Percentiles rank a stretch among this genome's conserved stretches.
Conservation (phyloP, 805 yeast genomes). For the Komagataella pseudopastoris region DNA sequence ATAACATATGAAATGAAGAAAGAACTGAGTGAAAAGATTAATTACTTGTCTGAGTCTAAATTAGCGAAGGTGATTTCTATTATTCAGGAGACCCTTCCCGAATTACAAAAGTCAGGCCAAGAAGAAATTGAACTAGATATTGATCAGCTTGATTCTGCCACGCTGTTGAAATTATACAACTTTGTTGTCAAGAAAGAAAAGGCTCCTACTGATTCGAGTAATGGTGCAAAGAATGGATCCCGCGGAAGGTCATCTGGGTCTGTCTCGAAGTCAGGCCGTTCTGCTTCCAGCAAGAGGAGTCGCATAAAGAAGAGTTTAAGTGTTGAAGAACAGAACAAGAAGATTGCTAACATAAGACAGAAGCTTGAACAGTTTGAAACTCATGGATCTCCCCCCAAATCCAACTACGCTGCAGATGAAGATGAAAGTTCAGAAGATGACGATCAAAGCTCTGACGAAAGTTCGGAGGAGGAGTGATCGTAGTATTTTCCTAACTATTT, state of each 20-base stretch:
- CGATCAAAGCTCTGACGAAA: slow-evolving; percentile 50
- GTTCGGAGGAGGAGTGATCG: slow-evolving; percentile 55
- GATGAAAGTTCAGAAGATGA: slow-evolving; percentile 36
- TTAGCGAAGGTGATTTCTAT: slow-evolving; percentile 74
- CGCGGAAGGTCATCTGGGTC: slow-evolving; percentile 7
- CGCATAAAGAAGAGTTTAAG: slow-evolving; percentile 33
- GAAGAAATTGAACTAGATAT: slow-evolving; percentile 94
- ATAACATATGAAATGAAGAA: slow-evolving; percentile 96
- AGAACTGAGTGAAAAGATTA: slow-evolving; percentile 78
- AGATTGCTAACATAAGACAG: slow-evolving; percentile 59
- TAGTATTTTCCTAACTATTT: neutral
- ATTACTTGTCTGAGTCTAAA: slow-evolving; percentile 62
- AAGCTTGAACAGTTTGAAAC: slow-evolving; percentile 61
- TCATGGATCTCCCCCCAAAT: slow-evolving; percentile 28
- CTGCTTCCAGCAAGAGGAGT: slow-evolving; percentile 22
- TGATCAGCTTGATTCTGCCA: slow-evolving; percentile 79
- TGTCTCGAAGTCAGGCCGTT: slow-evolving; percentile 5
- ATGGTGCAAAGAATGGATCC: slow-evolving; percentile 11
- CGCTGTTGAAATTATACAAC: slow-evolving; percentile 72
- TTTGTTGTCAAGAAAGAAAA: slow-evolving; percentile 49
- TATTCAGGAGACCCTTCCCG: slow-evolving; percentile 67
- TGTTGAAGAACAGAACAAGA: slow-evolving; percentile 53
- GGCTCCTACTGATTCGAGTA: slow-evolving; percentile 20
- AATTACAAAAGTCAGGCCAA: slow-evolving; percentile 35
- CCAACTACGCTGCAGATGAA: slow-evolving; percentile 22